Conservation (phyloP, 2,329 filamentous ascomycete genomes). For the Chalara sp. region DNA sequence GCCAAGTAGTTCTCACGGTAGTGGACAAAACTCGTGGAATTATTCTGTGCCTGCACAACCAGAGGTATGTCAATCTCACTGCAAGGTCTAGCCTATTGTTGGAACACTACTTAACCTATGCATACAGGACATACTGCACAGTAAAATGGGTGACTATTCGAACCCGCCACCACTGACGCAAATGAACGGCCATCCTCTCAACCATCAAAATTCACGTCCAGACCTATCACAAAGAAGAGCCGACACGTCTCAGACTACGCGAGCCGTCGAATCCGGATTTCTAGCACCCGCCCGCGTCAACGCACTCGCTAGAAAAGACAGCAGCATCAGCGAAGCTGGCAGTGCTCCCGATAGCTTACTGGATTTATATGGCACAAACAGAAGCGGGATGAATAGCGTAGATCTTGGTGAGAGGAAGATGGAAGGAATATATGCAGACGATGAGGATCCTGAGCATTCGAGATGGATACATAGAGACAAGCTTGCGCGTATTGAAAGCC, state of each 20-base stretch:
- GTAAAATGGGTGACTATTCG: not conserved
- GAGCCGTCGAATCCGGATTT: slow-evolving; percentile 18
- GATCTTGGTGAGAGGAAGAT: slow-evolving; percentile 21
- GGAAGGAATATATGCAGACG: slow-evolving; percentile 22
- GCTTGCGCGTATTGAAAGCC: slow-evolving; percentile 71
- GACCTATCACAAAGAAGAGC: slow-evolving; percentile 16
- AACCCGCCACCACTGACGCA: slow-evolving; percentile 9
- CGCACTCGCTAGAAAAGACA: slow-evolving; percentile 33
- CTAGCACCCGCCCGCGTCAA: slow-evolving; percentile 29
- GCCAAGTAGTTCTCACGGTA: slow-evolving; percentile 24
- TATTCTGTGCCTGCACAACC: slow-evolving; percentile 22
- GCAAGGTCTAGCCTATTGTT: too few species aligned
- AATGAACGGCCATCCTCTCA: slow-evolving; percentile 10
- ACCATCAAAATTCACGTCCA: slow-evolving; percentile 16
- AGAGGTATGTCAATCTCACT: slow-evolving; percentile 17
- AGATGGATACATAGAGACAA: slow-evolving; percentile 87
- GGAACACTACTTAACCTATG: not conserved
- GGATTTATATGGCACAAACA: slow-evolving; percentile 33
- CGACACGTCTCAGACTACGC: slow-evolving; percentile 11
- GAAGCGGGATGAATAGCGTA: slow-evolving; percentile 18
- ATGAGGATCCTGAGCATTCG: slow-evolving; percentile 48
- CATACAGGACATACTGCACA: not conserved
- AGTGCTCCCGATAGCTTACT: slow-evolving; percentile 39
- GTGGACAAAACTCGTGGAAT: slow-evolving; percentile 22
- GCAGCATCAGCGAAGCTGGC: slow-evolving; percentile 32